Conservation (phyloP, 2,329 filamentous ascomycete genomes). For the Aspergillus viridinutans region DNA sequence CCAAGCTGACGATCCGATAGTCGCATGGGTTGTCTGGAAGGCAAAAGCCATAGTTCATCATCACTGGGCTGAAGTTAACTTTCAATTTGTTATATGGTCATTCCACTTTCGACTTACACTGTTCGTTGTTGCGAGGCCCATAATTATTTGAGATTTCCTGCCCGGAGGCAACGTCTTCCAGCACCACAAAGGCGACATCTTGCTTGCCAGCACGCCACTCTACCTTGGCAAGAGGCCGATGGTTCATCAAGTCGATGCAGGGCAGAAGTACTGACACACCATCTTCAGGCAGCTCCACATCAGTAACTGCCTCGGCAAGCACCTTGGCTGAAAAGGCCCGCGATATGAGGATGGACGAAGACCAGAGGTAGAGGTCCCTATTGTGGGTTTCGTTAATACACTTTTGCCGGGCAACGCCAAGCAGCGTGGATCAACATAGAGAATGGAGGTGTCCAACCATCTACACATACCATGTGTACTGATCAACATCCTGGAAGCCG, state of each 20-base stretch:
- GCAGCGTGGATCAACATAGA: conserved; percentile 5
- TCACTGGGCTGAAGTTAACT: conserved; percentile 23
- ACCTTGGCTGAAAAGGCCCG: conserved; percentile 44
- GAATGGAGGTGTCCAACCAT: not conserved
- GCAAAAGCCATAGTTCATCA: conserved; percentile 47
- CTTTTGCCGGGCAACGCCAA: not conserved
- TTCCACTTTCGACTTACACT: conserved; percentile 38
- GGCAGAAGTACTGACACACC: conserved; percentile 67
- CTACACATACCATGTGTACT: conserved; percentile 37
- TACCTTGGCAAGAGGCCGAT: conserved; percentile 57
- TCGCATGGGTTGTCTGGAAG: conserved; percentile 41
- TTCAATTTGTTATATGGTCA: not conserved
- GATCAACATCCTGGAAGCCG: conserved; percentile 27
- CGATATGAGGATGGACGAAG: conserved; percentile 42
- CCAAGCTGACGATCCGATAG: conserved; percentile 40
- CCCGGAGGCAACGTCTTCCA: conserved; percentile 48
- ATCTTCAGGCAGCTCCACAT: conserved; percentile 45
- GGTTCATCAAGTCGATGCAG: conserved; percentile 68
- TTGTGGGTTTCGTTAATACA: not conserved
- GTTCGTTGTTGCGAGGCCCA: conserved; percentile 69
- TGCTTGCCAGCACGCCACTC: conserved; percentile 52
- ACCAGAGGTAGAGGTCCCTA: conserved; percentile 46
- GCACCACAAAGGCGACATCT: conserved; percentile 39
- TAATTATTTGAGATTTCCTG: conserved; percentile 66
- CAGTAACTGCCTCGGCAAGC: conserved; percentile 32